Base-by-base conservation (phyloP, 805 yeast species). In the Pichia deserticola region DNA sequence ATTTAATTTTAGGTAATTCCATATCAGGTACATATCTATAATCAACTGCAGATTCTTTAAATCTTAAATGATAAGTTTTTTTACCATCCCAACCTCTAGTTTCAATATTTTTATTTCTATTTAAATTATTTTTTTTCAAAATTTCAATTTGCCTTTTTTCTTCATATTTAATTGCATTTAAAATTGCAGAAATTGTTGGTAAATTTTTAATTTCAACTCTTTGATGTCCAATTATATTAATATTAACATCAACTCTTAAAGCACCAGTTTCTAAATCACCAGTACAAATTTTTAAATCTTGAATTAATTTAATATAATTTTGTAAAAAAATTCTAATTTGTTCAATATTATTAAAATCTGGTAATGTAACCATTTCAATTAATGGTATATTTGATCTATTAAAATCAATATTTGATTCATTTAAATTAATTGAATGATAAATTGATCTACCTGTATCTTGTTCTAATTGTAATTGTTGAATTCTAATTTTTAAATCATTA, bases 261-360 rank as follows among this genome's bases (percentile, higher is more conserved):
- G 97, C 93, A 7, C 99, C 99, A 1, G 89, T 81, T 61, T 93
- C 98, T 61, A 93, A 72, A 57, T 90, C 96, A 13, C 97, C 98
- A 0, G 92, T 75, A 55, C 96, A 89, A 1, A 93, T 78, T 5
- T 77, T 79, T 45, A 89, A 63, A 54, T 79, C 81, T 44, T 84
- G 73, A 37, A 92, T 78, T 36, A 89, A 66, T 25, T 79, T 73
- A 60, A 88, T 95, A 54, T 84, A 85, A 60, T 89, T 89, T 57
- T 82, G 84, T 42, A 93, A 78, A 65, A 92, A 93, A 0, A 85
- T 78, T 38, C 78, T 78, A 0, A 95, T 87, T 58, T 89, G 82
- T 42, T 77, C 75, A 9, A 86, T 70, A 44, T 74, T 68, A 42
- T 73, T 75, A 58, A 93, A 84, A 62, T 90, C 96, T 0, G 99